Base-by-base conservation (phyloP, 1,139 yeast species). In the Geotrichum fermentans region DNA sequence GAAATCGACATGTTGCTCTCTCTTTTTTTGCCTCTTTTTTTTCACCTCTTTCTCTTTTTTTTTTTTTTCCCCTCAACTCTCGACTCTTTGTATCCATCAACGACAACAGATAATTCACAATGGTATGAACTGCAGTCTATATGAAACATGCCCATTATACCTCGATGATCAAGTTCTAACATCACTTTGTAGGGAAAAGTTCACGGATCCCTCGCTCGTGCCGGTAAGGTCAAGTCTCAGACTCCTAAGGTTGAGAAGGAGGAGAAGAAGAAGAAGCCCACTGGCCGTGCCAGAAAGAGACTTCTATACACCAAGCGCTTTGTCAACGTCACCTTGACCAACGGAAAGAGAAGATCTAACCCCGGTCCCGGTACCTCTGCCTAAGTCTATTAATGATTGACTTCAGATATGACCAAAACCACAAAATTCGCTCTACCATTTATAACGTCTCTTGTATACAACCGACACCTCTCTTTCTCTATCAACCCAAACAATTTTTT, bases 181-280 rank as follows among this genome's bases (percentile, higher is more conserved):
- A 37, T 1, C 11, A n/a, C 16, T 16, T 14, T 41, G 16, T 47
- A 80, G 92, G 94, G 89, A 81, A 86, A 86, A 83, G 95, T 85
- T 79, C 95, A 92, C 96, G 98, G 98, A 78, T 89, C 97, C 79
- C 86, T 92, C 83, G 96, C 98, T 82, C 97, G 97, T 89, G 98
- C 98, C 81, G 98, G 98, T 87, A 90, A 92, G 81, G 98, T 92
- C 78, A 92, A 90, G 82, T 90, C 97, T 75, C 89, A 82, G 79
- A 85, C 90, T 79, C 97, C 90, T 77, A 90, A 86, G 86, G 97
- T 48, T 83, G 95, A 71, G 83, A 75, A 67, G 96, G 96, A 53
- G 80, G 90, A 69, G 95, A 97, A 52, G 74, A 75, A 56, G 83
- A 87, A 70, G 78, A 75, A 45, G 63, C 78, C 53, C 88, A 89